Percentiles rank a stretch among this genome's conserved stretches.
Conservation (phyloP, 768 basidiomycete genomes). For the Mycena rebaudengoi region DNA sequence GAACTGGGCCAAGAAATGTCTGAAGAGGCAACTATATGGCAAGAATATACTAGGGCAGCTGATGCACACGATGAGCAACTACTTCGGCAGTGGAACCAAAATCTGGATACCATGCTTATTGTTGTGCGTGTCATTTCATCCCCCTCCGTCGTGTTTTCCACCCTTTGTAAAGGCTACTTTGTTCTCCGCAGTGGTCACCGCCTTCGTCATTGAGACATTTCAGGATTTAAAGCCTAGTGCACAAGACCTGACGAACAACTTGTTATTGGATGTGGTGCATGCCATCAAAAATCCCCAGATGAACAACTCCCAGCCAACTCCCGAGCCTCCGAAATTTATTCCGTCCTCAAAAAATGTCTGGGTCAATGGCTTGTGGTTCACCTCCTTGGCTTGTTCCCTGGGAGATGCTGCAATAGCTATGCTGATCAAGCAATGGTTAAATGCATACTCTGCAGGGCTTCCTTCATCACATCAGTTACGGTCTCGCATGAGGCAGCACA, state of each 20-base stretch:
- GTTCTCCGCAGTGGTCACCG: conserved; percentile 22
- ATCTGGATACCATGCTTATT: conserved; percentile 20
- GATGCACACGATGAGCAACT: conserved; percentile 15
- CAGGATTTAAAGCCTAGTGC: conserved; percentile 9
- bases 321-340: conserved; percentile 4
- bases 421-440: conserved; percentile 23
- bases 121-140: not conserved
- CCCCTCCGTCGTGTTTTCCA: not conserved
- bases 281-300: conserved; percentile 2
- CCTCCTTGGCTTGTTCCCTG: conserved; percentile 13
- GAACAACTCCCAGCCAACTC: conserved; percentile 7
- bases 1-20: conserved; percentile 19
- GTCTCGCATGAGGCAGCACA: conserved; percentile 19
- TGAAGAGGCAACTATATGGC: conserved; percentile 18
- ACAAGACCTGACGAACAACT: conserved; percentile 14
- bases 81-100: conserved; percentile 22
- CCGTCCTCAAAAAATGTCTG: conserved; percentile 13
- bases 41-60: conserved; percentile 15
- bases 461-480: conserved; percentile 17
- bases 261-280: conserved; percentile 4
- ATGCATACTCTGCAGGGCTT: conserved; percentile 20
- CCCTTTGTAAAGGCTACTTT: conserved; percentile 8
- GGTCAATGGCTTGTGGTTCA: conserved; percentile 25
- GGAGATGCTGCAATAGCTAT: conserved; percentile 21
- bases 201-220: conserved; percentile 13